Evolutionary conservation across 805 yeast genomes (phyloP).

Genomic region (Wickerhamomyces canadensis): DNA sequence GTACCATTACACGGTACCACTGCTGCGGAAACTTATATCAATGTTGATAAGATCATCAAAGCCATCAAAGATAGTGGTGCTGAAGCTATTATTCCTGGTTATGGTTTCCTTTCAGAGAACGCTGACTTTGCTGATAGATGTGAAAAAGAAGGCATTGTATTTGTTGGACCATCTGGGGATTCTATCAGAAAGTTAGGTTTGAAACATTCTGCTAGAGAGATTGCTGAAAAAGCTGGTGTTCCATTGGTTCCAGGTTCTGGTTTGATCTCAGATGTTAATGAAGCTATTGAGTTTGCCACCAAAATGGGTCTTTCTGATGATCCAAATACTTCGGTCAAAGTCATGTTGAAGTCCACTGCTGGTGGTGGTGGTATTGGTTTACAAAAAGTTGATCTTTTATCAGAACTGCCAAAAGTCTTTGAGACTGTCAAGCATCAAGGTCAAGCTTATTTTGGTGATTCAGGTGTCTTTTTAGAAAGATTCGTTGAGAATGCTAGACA

Average conservation of each 20-base stretch:
- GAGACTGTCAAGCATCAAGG: slow-evolving; percentile 94
- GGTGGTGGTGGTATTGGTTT: slow-evolving; percentile 99
- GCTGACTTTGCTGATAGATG: slow-evolving; percentile 94
- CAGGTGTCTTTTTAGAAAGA: slow-evolving; percentile 92
- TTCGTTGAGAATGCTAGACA: slow-evolving; percentile 95
- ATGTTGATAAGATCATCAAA: slow-evolving; percentile 74
- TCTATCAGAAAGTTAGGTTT: slow-evolving; percentile 88
- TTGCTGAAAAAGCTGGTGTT: slow-evolving; percentile 86
- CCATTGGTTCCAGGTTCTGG: slow-evolving; percentile 98
- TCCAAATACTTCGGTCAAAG: slow-evolving; percentile 56
- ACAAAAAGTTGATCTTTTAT: slow-evolving; percentile 82
- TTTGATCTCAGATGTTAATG: slow-evolving; percentile 61
- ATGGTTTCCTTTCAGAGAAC: slow-evolving; percentile 93
- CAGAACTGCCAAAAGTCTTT: slow-evolving; percentile 78
- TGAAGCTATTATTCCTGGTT: slow-evolving; percentile 97
- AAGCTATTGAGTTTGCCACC: slow-evolving; percentile 72
- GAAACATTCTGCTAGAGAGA: slow-evolving; percentile 94
- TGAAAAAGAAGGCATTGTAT: slow-evolving; percentile 73
- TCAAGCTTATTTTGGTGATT: slow-evolving; percentile 84
- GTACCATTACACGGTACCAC: slow-evolving; percentile 73
- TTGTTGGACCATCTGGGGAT: slow-evolving; percentile 96
- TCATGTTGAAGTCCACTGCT: slow-evolving; percentile 96
- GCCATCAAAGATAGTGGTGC: slow-evolving; percentile 84
- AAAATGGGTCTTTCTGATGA: slow-evolving; percentile 41
- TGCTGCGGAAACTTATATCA: slow-evolving; percentile 88